Base-by-base conservation (phyloP, 2,329 filamentous ascomycete genomes). In the Penicillium brasilianum region DNA sequence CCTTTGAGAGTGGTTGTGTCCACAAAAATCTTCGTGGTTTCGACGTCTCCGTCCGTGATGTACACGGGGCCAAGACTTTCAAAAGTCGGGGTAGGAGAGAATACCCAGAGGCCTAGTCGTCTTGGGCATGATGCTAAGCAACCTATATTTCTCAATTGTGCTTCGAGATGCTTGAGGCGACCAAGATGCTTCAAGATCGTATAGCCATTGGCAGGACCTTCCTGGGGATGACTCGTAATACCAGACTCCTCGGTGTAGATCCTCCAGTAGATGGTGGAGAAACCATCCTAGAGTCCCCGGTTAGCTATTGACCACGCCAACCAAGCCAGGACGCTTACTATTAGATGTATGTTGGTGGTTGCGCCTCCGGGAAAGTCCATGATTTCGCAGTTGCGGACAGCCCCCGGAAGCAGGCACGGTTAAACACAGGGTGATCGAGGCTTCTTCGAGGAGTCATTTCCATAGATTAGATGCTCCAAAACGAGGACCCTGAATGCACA, bases 301-400 rank as follows among this genome's bases (percentile, higher is more conserved):
- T 76, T 68, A 76, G 70, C 61, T 37, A 25, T 28, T 57, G 28
- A 25, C 20, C 34, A 25, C 18, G 34, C 43, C 22, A n/a, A 28
- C 28, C 37, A 20, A 7, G 25, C 28, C 44, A 34, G 54, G n/a
- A 58, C 46, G 73, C 78, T 67, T 73, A 80, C 78, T 70, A 79
- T 75, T 57, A 74, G 69, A 69, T 73, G 74, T 65, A 79, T 70
- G 64, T 80, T 80, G 48, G 78, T 80, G 65, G 74, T 74, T 60
- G 75, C 75, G 61, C 71, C 73, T 64, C 74, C 75, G 61, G 78
- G 78, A 70, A 80, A 80, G 66, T 80, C 78, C 77, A 80, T 80
- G 64, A 59, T 77, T 74, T 64, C 69, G 61, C 52, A 60, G 66
- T 62, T 65, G 66, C 68, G 64, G 62, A 71, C 65, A 69, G 66